These are phyloP conservation scores for Phalaenopsis equestris DNA, from an alignment of 106 monocot genomes.

Conservation along the genomic window DNA sequence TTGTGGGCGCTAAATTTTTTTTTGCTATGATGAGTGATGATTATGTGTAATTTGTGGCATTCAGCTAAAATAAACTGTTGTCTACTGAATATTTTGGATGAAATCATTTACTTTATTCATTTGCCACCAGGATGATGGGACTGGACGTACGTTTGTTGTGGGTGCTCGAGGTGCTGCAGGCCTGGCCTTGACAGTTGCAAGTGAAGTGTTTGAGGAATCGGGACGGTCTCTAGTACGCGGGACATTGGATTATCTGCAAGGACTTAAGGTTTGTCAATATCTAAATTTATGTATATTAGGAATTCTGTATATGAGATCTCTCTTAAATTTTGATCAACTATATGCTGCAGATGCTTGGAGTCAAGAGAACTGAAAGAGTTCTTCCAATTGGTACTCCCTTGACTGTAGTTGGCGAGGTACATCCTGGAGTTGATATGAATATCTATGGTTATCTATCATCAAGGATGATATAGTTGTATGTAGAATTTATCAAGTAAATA, in stretches of 20 bases:
- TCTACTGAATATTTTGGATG: neutral
- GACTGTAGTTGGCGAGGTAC: slow-evolving; percentile 98
- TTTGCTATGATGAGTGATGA: neutral
- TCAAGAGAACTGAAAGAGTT: slow-evolving; percentile 73
- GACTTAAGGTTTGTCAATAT: slow-evolving; percentile 66
- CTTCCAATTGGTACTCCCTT: slow-evolving; percentile 89
- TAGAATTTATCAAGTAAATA: neutral
- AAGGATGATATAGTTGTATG: neutral
- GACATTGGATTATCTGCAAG: slow-evolving; percentile 92
- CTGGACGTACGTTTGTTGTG: slow-evolving; percentile 60
- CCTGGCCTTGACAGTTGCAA: slow-evolving; percentile 71
- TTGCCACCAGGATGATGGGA: slow-evolving; percentile 73
- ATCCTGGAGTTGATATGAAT: neutral
- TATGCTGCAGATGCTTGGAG: slow-evolving; percentile 81
- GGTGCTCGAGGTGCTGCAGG: slow-evolving; percentile 81
- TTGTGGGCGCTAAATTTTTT: neutral
- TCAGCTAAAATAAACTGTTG: neutral
- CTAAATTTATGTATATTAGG: slow-evolving; percentile 5
- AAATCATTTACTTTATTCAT: neutral
- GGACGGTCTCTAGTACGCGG: slow-evolving; percentile 84
- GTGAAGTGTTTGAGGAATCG: slow-evolving; percentile 95
- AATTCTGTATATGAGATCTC: neutral
- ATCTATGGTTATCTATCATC: neutral
- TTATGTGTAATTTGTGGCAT: neutral
- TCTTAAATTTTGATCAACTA: neutral